These are phyloP conservation scores for Pulveroboletus ravenelii DNA, from an alignment of 768 basidiomycete genomes.

Conservation along the genomic window DNA sequence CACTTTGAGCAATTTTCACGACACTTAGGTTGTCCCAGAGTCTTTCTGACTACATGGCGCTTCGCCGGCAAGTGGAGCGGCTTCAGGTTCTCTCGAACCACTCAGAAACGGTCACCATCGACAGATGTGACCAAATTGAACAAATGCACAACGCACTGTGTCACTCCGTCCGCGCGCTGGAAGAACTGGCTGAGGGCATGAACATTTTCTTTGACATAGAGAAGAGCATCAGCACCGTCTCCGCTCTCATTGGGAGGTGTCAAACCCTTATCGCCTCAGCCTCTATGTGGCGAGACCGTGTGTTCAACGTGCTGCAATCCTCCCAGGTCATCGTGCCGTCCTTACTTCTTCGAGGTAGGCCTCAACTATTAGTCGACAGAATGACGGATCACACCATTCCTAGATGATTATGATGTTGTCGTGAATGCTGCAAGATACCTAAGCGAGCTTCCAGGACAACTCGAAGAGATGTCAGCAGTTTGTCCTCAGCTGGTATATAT, in stretches of 20 bases:
- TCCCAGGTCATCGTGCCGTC: slow-evolving; percentile 22
- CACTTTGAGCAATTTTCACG: not conserved
- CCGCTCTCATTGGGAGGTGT: slow-evolving; percentile 27
- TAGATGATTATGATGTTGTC: slow-evolving; percentile 37
- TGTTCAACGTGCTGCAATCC: slow-evolving; percentile 21
- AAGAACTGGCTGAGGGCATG: slow-evolving; percentile 36
- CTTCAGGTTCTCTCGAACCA: slow-evolving; percentile 20
- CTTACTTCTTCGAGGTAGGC: slow-evolving; percentile 37
- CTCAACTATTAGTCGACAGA: not conserved
- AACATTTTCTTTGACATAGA: slow-evolving; percentile 32
- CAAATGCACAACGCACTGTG: slow-evolving; percentile 17
- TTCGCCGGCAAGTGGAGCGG: slow-evolving; percentile 16
- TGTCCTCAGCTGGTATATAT: slow-evolving; percentile 29
- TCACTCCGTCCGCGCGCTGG: slow-evolving; percentile 28
- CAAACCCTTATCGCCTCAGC: slow-evolving; percentile 23
- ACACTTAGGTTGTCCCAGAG: slow-evolving; percentile 15
- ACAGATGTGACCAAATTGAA: slow-evolving; percentile 10
- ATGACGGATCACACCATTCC: not conserved
- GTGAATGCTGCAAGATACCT: slow-evolving; percentile 25
- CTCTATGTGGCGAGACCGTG: slow-evolving; percentile 23
- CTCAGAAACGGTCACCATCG: slow-evolving; percentile 18
- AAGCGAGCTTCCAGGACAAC: slow-evolving; percentile 19
- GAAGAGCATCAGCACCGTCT: slow-evolving; percentile 12
- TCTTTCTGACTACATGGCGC: slow-evolving; percentile 12
- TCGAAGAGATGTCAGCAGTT: slow-evolving; percentile 24